Evolutionary conservation across 208 protist genomes (phyloP).

Genomic region (Angomonas ambiguus): DNA sequence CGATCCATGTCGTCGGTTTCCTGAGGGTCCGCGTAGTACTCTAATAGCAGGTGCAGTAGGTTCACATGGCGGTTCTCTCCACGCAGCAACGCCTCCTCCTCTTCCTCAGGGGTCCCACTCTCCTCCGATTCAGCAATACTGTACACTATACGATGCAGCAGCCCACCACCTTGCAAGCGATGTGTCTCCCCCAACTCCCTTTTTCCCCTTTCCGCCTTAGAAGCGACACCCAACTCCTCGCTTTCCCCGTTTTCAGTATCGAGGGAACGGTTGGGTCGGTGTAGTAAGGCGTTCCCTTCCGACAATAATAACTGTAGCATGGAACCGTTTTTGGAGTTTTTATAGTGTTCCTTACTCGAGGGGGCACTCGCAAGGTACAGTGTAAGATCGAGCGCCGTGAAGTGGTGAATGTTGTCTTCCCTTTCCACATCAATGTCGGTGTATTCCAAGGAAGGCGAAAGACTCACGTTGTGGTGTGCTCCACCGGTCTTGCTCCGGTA

Average conservation of each 20-base stretch:
- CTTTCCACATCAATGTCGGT: conserved; percentile 52
- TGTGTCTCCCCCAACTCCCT: too few relatives aligned
- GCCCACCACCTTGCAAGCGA: conserved; percentile 12
- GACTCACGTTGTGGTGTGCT: not conserved
- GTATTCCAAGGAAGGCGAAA: not conserved
- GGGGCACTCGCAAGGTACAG: not conserved
- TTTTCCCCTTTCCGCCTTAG: too few relatives aligned
- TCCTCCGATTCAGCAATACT: too few relatives aligned
- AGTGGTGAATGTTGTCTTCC: conserved; percentile 28
- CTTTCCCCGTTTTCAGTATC: conserved; percentile 33
- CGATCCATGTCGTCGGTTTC: conserved; percentile 55
- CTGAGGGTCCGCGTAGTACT: conserved; percentile 62
- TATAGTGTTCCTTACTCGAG: not conserved
- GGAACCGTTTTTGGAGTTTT: not conserved
- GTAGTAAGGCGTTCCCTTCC: conserved; percentile 41
- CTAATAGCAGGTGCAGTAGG: conserved; percentile 30
- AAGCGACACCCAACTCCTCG: conserved; percentile 22
- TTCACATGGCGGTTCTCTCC: too few relatives aligned
- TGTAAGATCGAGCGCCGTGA: conserved; percentile 70
- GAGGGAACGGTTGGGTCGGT: conserved; percentile 38
- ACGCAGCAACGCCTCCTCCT: too few relatives aligned
- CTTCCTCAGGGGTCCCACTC: too few relatives aligned
- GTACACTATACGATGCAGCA: not conserved
- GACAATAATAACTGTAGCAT: conserved; percentile 44
- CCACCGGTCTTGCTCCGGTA: not conserved